These are phyloP conservation scores for Coffea eugenioides DNA, from an alignment of 257 asterid genomes.

Conservation along the genomic window DNA sequence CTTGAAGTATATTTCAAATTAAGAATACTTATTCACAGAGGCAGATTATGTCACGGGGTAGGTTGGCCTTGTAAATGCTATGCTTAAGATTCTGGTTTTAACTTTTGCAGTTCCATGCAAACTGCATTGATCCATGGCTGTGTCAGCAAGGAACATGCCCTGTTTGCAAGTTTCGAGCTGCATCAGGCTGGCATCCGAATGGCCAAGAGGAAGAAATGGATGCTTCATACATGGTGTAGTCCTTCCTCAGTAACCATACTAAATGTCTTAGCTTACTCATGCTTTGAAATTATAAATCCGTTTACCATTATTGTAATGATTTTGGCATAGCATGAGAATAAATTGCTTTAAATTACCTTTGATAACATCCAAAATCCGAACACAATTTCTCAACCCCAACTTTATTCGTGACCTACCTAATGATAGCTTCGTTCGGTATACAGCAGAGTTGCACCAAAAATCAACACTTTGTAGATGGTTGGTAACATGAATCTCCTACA, in stretches of 20 bases:
- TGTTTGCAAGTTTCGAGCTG: constrained; percentile 86
- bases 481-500: too few relatives aligned
- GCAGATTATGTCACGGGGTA: background rate
- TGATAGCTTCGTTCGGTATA: background rate
- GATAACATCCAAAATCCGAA: background rate
- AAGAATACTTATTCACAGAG: background rate
- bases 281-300: background rate
- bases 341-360: background rate
- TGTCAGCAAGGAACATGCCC: constrained; percentile 99
- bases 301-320: background rate
- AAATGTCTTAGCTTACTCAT: background rate
- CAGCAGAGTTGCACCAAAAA: too few relatives aligned
- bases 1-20: background rate
- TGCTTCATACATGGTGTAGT: constrained; percentile 29
- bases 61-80: background rate
- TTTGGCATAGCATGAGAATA: background rate
- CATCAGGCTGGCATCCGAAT: constrained; percentile 61
- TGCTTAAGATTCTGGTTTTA: constrained; percentile 1
- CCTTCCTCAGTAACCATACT: background rate
- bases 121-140: constrained; percentile 97
- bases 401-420: background rate
- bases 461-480: too few relatives aligned
- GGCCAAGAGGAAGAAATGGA: constrained; percentile 27
- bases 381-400: background rate
- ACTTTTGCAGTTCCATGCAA: constrained; percentile 77